Percentiles rank a stretch among this genome's conserved stretches.
Evolutionary conservation across 352 stramenopile species (phyloP).

Genomic region (Phytophthora syringae): DNA sequence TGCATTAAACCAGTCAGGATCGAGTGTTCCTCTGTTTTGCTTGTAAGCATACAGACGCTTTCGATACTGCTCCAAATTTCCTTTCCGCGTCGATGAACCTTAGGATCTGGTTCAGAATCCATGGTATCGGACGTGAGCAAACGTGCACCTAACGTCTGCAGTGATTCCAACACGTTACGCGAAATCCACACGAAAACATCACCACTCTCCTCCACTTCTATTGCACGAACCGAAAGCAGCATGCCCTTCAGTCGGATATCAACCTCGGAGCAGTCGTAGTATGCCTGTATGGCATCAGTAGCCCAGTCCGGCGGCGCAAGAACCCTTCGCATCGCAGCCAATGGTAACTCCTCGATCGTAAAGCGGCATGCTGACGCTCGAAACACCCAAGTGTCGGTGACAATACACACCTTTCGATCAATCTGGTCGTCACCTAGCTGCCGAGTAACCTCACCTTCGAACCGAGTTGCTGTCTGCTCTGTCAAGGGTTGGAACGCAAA

Average conservation of each 20-base stretch:
- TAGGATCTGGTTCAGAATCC: conserved; percentile 1
- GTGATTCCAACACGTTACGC: background rate
- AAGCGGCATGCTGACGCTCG: background rate
- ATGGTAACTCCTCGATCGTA: conserved; percentile 1
- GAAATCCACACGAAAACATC: conserved; percentile 16
- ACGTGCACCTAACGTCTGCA: conserved; percentile 5
- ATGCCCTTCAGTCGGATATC: conserved; percentile 1
- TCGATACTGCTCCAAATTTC: no score
- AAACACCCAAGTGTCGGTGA: conserved; percentile 16
- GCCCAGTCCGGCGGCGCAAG: background rate
- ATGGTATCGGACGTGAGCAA: background rate
- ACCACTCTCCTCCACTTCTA: background rate
- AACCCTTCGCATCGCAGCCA: conserved; percentile 4
- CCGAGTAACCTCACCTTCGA: background rate
- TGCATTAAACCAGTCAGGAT: no score
- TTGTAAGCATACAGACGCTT: no score
- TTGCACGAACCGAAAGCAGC: background rate
- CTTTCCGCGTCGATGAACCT: no score
- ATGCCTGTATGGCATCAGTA: conserved; percentile 4
- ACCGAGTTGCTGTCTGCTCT: background rate
- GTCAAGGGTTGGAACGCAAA: conserved; percentile 1
- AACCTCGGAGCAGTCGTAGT: conserved; percentile 31
- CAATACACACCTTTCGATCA: conserved; percentile 12
- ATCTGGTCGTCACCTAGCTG: conserved; percentile 8
- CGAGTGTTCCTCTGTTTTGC: no score